Evolutionary conservation across 768 basidiomycete genomes (phyloP).

Genomic region (Coprinopsis marcescibilis): DNA sequence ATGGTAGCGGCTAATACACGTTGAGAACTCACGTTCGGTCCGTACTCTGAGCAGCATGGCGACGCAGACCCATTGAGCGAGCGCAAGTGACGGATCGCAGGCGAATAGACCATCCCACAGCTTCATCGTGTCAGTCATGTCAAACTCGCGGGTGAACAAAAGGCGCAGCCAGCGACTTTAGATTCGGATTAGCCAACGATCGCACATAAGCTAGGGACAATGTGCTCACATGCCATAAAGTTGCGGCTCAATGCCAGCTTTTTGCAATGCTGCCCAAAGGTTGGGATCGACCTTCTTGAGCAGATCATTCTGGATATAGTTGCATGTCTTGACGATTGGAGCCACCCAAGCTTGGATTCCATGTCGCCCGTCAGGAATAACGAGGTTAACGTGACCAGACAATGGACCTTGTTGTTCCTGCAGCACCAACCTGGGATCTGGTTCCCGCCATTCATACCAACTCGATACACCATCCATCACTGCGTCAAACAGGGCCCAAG

Average conservation of each 20-base stretch:
- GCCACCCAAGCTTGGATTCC: slow-evolving; percentile 64
- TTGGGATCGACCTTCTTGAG: slow-evolving; percentile 76
- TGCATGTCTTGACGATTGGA: slow-evolving; percentile 83
- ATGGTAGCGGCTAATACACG: neutral
- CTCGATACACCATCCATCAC: slow-evolving; percentile 76
- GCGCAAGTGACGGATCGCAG: slow-evolving; percentile 68
- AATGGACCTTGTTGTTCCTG: slow-evolving; percentile 16
- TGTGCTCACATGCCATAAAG: slow-evolving; percentile 86
- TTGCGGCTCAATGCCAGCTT: slow-evolving; percentile 87
- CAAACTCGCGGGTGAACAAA: slow-evolving; percentile 90
- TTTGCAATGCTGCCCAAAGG: slow-evolving; percentile 70
- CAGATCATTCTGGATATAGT: slow-evolving; percentile 67
- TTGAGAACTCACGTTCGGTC: slow-evolving; percentile 63
- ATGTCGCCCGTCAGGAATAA: slow-evolving; percentile 39
- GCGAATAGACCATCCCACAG: slow-evolving; percentile 98
- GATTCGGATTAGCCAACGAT: slow-evolving; percentile 8
- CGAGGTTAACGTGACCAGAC: slow-evolving; percentile 38
- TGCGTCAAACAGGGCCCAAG: slow-evolving; percentile 74
- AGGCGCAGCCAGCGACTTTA: slow-evolving; percentile 87
- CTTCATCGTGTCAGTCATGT: slow-evolving; percentile 70
- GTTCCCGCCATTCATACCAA: slow-evolving; percentile 73
- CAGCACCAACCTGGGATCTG: neutral
- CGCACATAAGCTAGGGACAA: slow-evolving; percentile 4
- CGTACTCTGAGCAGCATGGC: slow-evolving; percentile 95
- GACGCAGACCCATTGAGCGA: slow-evolving; percentile 84